These are phyloP conservation scores for Fusarium udum DNA, from an alignment of 2,329 filamentous ascomycete genomes.

Conservation along the genomic window DNA sequence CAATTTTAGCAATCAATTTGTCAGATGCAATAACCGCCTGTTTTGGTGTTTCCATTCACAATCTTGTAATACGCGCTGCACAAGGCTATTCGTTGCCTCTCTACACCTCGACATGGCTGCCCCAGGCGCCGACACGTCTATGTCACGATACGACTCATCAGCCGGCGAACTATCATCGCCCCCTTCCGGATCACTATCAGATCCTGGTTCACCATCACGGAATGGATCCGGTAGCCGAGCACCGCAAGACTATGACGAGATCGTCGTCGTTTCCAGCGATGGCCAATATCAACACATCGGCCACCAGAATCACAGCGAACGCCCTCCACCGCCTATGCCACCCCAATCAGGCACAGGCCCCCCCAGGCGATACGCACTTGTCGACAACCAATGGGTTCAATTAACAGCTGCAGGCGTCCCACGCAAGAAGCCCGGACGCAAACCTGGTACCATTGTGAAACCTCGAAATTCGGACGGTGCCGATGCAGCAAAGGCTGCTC, in stretches of 20 bases:
- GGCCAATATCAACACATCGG: slow-evolving; percentile 39
- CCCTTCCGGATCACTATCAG: slow-evolving; percentile 60
- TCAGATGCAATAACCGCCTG: slow-evolving; percentile 9
- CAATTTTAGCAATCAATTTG: not conserved
- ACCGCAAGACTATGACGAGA: slow-evolving; percentile 58
- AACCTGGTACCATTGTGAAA: slow-evolving; percentile 66
- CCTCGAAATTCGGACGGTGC: slow-evolving; percentile 53
- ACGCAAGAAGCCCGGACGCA: slow-evolving; percentile 71
- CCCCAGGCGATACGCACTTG: slow-evolving; percentile 47
- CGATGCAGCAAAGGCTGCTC: slow-evolving; percentile 54
- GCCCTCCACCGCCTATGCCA: slow-evolving; percentile 37
- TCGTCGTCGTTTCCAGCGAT: slow-evolving; percentile 54
- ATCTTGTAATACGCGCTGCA: slow-evolving; percentile 15
- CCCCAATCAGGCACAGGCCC: slow-evolving; percentile 37
- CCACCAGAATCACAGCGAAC: slow-evolving; percentile 33
- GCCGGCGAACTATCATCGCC: slow-evolving; percentile 62
- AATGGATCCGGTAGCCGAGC: slow-evolving; percentile 41
- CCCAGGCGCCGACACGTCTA: slow-evolving; percentile 46
- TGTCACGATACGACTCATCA: slow-evolving; percentile 57
- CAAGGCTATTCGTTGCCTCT: slow-evolving; percentile 6
- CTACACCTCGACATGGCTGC: slow-evolving; percentile 41
- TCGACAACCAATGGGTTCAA: slow-evolving; percentile 56
- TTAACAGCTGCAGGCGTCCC: slow-evolving; percentile 67
- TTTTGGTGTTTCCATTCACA: not conserved
- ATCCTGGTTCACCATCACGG: slow-evolving; percentile 57